Evolutionary conservation across 805 yeast genomes (phyloP), one percentile per base, ranked within the genome.

Genomic region (Lipomyces yamadae): DNA sequence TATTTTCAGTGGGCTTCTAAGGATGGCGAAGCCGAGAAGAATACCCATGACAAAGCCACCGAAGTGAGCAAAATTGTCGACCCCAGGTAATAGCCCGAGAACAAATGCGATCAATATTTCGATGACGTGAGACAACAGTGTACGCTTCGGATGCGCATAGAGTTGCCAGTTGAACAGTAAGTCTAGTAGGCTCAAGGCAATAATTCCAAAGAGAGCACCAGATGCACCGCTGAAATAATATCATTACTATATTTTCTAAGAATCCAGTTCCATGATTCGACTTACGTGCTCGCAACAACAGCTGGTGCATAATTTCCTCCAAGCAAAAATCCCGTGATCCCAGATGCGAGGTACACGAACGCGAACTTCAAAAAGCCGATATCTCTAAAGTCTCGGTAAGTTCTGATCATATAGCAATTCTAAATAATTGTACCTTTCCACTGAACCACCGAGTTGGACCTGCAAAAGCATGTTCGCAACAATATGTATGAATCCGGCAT

Each of bases 401-500:
- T 10, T 34, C 35, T 7, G 54, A 32, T 11, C 18, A 24, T 10
- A 24, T 18, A 24, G 24, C 15, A 42, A 29, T 2, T 2, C 42
- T 13, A n/a, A 29, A 4, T 33, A 29, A 42, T 34, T 11, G 11
- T 63, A 72, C 62, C 81, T 76, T 75, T 89, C 93, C 10, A 87
- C 81, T 32, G 84, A 81, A 6, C 84, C 76, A 0, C 92, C 93
- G 78, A 87, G 80, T n/a, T 83, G 77, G 24, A 87, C 73, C 75
- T 89, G 92, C 33, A 88, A 76, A 30, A 87, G 66, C 72, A 88
- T 73, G 74, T 89, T 89, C 80, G 87, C 86, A 29, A 85, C 74
- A 53, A 89, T 87, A 74, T 89, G 93, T 57, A 89, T 74, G 70
- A 89, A 82, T 0, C 93, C 93, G 3, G 92, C 92, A 74, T 89